Evolutionary conservation across 345 rosid genomes (phyloP).

Genomic region (Populus davidiana): DNA sequence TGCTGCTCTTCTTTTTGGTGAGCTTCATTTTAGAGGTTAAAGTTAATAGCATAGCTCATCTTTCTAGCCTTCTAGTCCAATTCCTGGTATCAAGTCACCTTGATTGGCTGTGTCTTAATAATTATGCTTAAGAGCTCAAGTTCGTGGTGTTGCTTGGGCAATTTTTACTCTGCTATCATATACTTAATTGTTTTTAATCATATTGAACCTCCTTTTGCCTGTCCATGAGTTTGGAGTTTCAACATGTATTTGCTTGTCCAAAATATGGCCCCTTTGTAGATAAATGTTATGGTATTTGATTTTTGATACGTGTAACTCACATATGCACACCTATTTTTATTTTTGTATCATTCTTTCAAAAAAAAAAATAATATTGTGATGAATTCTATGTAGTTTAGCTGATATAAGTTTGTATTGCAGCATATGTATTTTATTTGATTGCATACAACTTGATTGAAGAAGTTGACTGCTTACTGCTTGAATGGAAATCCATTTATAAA

Average conservation of each 20-base stretch:
- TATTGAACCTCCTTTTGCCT: background rate
- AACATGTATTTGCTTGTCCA: background rate
- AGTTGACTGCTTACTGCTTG: background rate
- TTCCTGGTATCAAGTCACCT: background rate
- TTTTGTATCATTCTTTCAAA: background rate
- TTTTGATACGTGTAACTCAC: background rate
- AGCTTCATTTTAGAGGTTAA: conserved; percentile 21
- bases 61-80: background rate
- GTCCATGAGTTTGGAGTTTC: background rate
- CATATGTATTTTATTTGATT: background rate
- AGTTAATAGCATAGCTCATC: background rate
- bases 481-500: no score
- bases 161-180: background rate
- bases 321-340: background rate
- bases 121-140: background rate
- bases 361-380: background rate
- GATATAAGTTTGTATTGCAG: background rate
- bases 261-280: background rate
- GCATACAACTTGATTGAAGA: background rate
- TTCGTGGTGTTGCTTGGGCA: background rate
- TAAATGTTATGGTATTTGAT: background rate
- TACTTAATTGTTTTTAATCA: background rate
- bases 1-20: conserved; percentile 92
- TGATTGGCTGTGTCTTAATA: background rate
- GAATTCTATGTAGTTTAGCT: background rate